Evolutionary conservation across 2,329 filamentous ascomycete species (phyloP).

Genomic region (Cladosporium sp.): DNA sequence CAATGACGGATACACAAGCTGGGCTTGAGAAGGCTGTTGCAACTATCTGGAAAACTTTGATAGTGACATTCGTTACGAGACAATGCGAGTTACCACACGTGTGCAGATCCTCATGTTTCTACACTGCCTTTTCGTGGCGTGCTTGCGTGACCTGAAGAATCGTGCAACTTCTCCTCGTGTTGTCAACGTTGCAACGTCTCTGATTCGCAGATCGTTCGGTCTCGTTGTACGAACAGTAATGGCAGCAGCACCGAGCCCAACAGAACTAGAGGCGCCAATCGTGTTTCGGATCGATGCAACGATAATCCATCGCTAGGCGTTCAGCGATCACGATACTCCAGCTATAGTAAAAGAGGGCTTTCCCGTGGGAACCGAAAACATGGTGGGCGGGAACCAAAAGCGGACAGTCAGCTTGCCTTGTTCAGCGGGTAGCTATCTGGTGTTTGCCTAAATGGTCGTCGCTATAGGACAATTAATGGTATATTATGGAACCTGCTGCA

Average conservation of each 20-base stretch:
- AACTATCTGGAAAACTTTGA: not conserved
- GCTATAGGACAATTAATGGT: not conserved
- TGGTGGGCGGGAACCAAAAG: too few species aligned
- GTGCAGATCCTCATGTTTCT: not conserved
- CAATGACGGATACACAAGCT: not conserved
- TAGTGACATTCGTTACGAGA: not conserved
- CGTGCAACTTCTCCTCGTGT: not conserved
- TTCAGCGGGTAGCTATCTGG: not conserved
- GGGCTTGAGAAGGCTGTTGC: not conserved
- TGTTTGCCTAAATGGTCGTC: not conserved
- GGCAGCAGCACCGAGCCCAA: not conserved
- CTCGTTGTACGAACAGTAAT: not conserved
- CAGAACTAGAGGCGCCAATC: not conserved
- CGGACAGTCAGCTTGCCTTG: not conserved
- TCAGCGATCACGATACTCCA: not conserved
- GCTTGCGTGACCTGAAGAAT: not conserved
- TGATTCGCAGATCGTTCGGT: not conserved
- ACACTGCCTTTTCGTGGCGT: not conserved
- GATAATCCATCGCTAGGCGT: not conserved
- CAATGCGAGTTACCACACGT: not conserved
- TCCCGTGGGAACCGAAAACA: not conserved
- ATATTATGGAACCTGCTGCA: not conserved
- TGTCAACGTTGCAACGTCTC: not conserved
- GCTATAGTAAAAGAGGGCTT: not conserved
- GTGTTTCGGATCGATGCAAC: not conserved